Percentiles rank a stretch among this genome's conserved stretches.
phyloP scores from a whole-genome alignment of 1,139 yeast species.

The Sugiyamaella sp. region DNA sequence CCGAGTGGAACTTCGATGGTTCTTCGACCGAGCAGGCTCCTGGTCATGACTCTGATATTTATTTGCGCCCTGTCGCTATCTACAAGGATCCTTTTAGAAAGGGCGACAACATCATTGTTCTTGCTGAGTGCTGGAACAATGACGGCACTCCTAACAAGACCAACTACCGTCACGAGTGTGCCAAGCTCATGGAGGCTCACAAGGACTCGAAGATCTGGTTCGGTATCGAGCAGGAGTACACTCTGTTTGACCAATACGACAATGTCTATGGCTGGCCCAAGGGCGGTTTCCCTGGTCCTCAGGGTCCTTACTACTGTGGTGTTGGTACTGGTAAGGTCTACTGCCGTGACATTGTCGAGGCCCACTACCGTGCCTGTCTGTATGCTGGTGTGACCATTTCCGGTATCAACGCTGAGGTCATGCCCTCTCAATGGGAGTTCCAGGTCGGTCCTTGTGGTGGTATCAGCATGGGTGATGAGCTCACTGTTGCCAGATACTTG shows the following conservation, averaged over 20 bases:
- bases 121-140: slow-evolving; percentile 97
- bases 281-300: slow-evolving; percentile 99
- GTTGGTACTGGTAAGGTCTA: slow-evolving; percentile 98
- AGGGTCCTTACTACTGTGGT: slow-evolving; percentile 99
- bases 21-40: slow-evolving; percentile 99
- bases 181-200: slow-evolving; percentile 94
- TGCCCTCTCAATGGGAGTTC: slow-evolving; percentile 99
- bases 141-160: slow-evolving; percentile 99
- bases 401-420: slow-evolving; percentile 98
- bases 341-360: slow-evolving; percentile 98
- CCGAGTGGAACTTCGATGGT: slow-evolving; percentile 99
- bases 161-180: slow-evolving; percentile 98
- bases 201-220: slow-evolving; percentile 87
- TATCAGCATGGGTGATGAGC: slow-evolving; percentile 94
- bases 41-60: slow-evolving; percentile 94
- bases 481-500: slow-evolving; percentile 94
- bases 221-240: slow-evolving; percentile 98
- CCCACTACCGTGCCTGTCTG: slow-evolving; percentile 97
- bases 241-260: slow-evolving; percentile 88
- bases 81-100: slow-evolving; percentile 97
- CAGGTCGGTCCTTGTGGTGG: slow-evolving; percentile 99
- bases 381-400: slow-evolving; percentile 87
- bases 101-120: slow-evolving; percentile 94
- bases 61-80: slow-evolving; percentile 89
- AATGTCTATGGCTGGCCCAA: slow-evolving; percentile 98